Evolutionary conservation across 805 yeast genomes (phyloP), one percentile per base, ranked within the genome.

Genomic region (Teunomyces cretensis): DNA sequence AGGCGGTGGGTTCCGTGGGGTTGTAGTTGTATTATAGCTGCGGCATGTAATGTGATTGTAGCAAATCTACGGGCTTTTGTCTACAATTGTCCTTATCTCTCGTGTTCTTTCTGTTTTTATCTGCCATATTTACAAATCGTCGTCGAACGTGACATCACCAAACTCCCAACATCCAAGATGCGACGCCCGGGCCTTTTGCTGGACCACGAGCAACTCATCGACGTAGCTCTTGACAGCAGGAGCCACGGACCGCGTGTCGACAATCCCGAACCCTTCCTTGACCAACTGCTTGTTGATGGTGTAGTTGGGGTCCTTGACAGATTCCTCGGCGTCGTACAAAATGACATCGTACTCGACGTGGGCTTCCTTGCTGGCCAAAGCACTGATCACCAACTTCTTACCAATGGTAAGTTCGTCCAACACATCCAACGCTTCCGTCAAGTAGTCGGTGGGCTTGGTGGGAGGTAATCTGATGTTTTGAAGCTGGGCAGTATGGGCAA

Each of bases 81-180:
- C n/a, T n/a, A n/a, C n/a, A n/a, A n/a, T n/a, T n/a, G n/a, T 19
- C 6, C 22, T 19, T 19, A 19, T 19, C 22, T 19, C 6, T 4
- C 22, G 22, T 19, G 6, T 19, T 4, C 3, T 19, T 19, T 19
- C 22, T 19, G 22, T 19, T 19, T 9, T 26, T 26, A 17, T 24
- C 11, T 17, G 11, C 12, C 16, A 19, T 31, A 24, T 26, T 27
- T 43, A 39, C 9, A 33, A 24, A 6, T 44, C 43, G 4, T 80
- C 85, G 45, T 80, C 84, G 44, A 72, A 80, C 31, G 83, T 76
- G 30, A 86, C 77, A 58, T 85, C 89, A 41, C 91, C 91, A 53
- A 78, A 81, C 63, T 82, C 81, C 91, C 91, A 85, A 58, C 87
- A 83, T 4, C 90, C 90, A 15, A 65, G 56, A 48, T 80, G 82